Evolutionary conservation across 2,329 filamentous ascomycete genomes (phyloP).

Genomic region (Fusarium sp.): DNA sequence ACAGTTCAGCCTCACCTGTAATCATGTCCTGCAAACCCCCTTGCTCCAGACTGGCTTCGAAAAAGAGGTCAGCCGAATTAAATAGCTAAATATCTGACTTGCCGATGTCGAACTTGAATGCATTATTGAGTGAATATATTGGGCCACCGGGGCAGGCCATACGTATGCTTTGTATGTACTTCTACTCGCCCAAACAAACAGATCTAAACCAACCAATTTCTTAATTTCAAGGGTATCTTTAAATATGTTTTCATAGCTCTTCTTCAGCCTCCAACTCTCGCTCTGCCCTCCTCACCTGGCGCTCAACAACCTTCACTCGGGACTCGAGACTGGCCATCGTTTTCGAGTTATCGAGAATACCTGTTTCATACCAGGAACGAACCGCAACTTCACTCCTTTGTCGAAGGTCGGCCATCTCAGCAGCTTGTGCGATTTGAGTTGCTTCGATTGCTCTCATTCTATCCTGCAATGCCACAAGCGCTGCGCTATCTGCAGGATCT

Average conservation of each 20-base stretch:
- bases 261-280: conserved; percentile 44
- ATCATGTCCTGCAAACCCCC: not conserved
- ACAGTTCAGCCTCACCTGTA: not conserved
- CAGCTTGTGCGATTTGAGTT: conserved; percentile 69
- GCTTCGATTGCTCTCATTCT: conserved; percentile 70
- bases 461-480: conserved; percentile 66
- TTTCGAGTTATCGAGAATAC: conserved; percentile 73
- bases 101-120: not conserved
- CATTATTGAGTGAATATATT: not conserved
- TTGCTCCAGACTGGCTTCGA: not conserved
- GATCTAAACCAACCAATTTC: not conserved
- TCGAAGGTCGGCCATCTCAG: conserved; percentile 71
- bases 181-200: not conserved
- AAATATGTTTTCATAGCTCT: conserved; percentile 36
- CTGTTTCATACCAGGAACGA: conserved; percentile 78
- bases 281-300: conserved; percentile 71
- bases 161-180: not conserved
- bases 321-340: conserved; percentile 78
- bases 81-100: not conserved
- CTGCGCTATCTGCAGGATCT: conserved; percentile 63
- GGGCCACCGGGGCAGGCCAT: not conserved
- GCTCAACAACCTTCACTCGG: conserved; percentile 72
- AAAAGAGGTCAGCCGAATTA: not conserved
- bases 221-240: conserved; percentile 32
- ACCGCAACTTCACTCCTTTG: conserved; percentile 70